Base-by-base conservation (phyloP, 2,329 filamentous ascomycete genomes). In the Trichoderma atrobrunneum region DNA sequence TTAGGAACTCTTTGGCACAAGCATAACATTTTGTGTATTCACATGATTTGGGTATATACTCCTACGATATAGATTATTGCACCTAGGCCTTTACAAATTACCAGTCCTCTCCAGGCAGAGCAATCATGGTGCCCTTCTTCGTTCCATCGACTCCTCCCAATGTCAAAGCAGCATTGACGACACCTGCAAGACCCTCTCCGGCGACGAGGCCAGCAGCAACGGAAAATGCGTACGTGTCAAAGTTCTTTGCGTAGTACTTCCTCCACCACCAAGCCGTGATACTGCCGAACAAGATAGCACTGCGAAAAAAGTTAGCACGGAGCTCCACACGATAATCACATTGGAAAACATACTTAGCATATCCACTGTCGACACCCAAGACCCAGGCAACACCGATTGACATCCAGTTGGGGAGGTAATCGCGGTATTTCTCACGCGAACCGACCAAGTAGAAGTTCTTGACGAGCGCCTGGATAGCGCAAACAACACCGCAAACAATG, bases 331-430 rank as follows among this genome's bases (percentile, higher is more conserved):
- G 36, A n/a, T 28, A 11, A 24, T 34, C 21, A 56, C 7, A n/a
- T n/a, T 14, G 21, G n/a, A 57, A 7, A 6, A 39, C 64, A 34
- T 36, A 67, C 64, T 85, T 87, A 14, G 70, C 84, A 76, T 89
- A 89, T 26, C 85, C 83, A 28, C 74, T 78, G 5, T 88, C 88
- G 21, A 85, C 83, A 0, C 88, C 87, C 3, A 90, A 78, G 7
- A 89, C 85, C 79, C 89, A 90, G 3, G 88, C 87, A 32, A 91
- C 84, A 68, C 86, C 87, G 16, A 91, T 82, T 54, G 85, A 85
- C 87, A 89, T 89, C 85, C 88, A 89, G 82, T 90, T 90, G 72
- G 88, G 88, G 72, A 89, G 84, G 78, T 85, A 90, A n/a, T 81
- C 78, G 66, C 86, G 81, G 78, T 88, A 86, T 82, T 88, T 88